Evolutionary conservation across 2,329 filamentous ascomycete species (phyloP), one percentile per base, ranked within the genome.

Genomic region (Apiospora malaysiana): DNA sequence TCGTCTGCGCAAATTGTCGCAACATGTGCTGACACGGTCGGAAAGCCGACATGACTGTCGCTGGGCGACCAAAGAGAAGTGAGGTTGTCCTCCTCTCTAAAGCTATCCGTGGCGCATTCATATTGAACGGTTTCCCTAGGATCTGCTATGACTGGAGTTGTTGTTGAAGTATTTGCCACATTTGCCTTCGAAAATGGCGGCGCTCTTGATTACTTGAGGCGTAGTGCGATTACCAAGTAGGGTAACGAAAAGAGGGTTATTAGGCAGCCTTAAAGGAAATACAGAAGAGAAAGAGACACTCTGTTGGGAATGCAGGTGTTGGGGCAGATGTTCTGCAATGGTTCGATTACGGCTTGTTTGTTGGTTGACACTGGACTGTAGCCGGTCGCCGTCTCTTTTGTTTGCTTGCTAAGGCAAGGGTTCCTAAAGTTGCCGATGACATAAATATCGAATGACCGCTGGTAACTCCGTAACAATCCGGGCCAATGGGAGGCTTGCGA

Each of bases 101-200:
- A 37, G 79, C 75, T 66, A 82, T 73, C 45, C 77, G 77, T 4
- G 82, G 78, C 63, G 81, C 78, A 76, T 81, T 87, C 86, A 88
- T 88, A 45, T 56, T 77, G 56, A 40, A 12, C 8, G 32, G 18
- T n/a, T 51, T 42, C 45, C 10, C 18, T 14, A 43, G 4, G 16
- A 8, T 68, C 25, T 37, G 43, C 9, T 40, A 63, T 40, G 37
- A 40, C 56, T 63, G 56, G 27, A n/a, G 27, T 4, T n/a, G 56
- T 5, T 23, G 56, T n/a, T n/a, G 56, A n/a, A 32, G 56, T 10
- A n/a, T 63, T 63, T 40, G 56, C 56, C 56, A 63, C 56, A 23
- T 63, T 63, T n/a, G 56, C 18, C 56, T n/a, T 40, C 2, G 42
- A 45, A 18, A 10, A 63, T 7, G 21, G 32, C 32, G 56, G 56